phyloP scores from a whole-genome alignment of 1,139 yeast species.

The Blastobotrys illinoisensis region DNA sequence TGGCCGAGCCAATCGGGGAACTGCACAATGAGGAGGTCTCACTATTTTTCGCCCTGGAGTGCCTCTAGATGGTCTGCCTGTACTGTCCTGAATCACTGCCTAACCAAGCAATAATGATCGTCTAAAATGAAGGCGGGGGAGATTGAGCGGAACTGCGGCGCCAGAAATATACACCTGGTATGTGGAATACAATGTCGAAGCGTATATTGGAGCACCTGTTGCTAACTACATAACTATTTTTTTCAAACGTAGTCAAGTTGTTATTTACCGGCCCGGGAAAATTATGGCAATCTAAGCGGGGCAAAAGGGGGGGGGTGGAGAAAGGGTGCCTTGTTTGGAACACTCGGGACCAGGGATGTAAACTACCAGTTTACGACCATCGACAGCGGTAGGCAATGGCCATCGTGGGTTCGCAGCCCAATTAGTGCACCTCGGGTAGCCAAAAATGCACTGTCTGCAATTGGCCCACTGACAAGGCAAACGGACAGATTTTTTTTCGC shows the following conservation, averaged over 20 bases:
- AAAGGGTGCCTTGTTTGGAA: not conserved
- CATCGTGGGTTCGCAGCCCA: not conserved
- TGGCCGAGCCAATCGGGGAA: not conserved
- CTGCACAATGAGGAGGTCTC: not conserved
- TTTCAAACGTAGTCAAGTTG: no score
- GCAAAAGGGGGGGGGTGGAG: no score
- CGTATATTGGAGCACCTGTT: no score
- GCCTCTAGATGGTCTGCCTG: not conserved
- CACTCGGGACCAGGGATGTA: not conserved
- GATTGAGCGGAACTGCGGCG: not conserved
- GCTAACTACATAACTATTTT: no score
- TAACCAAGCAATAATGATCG: not conserved
- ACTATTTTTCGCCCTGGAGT: not conserved
- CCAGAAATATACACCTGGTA: no score
- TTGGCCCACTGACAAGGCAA: not conserved
- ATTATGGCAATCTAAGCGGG: no score
- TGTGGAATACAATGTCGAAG: no score
- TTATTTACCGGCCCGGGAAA: no score
- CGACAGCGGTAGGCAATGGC: no score
- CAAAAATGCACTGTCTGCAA: not conserved
- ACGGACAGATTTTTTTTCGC: not conserved
- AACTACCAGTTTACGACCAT: no score
- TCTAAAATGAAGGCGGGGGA: not conserved
- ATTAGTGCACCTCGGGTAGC: not conserved
- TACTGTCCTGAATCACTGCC: not conserved